phyloP scores from a whole-genome alignment of 495 filamentous ascomycete species.

The Aspergillus biplanus region DNA sequence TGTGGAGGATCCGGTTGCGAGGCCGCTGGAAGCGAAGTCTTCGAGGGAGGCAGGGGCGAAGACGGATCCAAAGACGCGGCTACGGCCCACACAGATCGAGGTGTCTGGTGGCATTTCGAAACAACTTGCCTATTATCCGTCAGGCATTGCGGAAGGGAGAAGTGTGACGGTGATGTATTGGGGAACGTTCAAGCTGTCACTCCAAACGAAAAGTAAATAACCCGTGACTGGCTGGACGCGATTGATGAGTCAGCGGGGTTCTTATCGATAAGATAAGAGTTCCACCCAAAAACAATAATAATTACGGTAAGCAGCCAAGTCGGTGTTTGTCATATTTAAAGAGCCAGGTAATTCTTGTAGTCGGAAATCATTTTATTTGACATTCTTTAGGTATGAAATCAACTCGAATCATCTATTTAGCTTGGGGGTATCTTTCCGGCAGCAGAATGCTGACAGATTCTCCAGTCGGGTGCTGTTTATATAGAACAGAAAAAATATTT shows the following conservation, averaged over 20 bases:
- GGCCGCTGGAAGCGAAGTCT: conserved; percentile 29
- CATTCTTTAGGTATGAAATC: conserved; percentile 1
- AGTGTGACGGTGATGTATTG: not conserved
- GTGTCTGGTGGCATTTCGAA: conserved; percentile 23
- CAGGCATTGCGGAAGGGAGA: conserved; percentile 15
- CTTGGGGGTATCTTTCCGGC: conserved; percentile 16
- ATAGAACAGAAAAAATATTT: conserved; percentile 2
- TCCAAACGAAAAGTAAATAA: conserved; percentile 5
- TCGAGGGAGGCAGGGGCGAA: conserved; percentile 52
- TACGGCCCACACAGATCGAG: conserved; percentile 38
- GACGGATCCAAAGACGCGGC: conserved; percentile 55
- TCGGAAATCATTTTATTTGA: not conserved
- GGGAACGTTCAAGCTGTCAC: not conserved
- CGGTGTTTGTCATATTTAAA: no score
- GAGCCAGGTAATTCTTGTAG: not conserved
- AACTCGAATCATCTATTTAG: conserved; percentile 17
- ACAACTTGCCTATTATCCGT: conserved; percentile 3
- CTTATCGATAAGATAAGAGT: conserved; percentile 30
- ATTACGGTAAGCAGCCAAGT: no score
- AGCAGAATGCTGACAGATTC: conserved; percentile 12
- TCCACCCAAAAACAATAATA: not conserved
- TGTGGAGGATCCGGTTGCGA: conserved; percentile 11
- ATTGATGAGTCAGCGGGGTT: conserved; percentile 14
- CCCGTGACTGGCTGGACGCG: not conserved
- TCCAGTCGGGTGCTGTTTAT: conserved; percentile 8